These are phyloP conservation scores for Erysimum cheiri DNA, from an alignment of 441 rosid species.

Conservation along the genomic window DNA sequence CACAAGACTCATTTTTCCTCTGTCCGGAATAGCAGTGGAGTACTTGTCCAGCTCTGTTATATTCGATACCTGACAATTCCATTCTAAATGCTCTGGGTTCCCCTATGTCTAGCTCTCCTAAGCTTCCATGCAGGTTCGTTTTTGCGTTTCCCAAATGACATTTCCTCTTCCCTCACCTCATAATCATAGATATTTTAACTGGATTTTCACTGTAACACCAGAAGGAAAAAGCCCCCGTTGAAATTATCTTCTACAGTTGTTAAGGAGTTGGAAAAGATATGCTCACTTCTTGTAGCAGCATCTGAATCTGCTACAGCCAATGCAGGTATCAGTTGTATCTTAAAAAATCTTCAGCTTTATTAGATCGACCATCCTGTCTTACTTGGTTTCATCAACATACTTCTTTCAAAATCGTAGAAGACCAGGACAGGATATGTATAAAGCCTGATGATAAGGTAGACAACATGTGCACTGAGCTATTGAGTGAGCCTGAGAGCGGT, in stretches of 20 bases:
- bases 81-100: slow-evolving; percentile 13
- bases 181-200: slow-evolving; percentile 19
- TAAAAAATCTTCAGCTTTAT: neutral
- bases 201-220: slow-evolving; percentile 20
- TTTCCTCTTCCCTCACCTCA: slow-evolving; percentile 12
- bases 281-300: slow-evolving; percentile 54
- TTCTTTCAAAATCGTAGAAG: slow-evolving; percentile 14
- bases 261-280: slow-evolving; percentile 49
- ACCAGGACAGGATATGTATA: slow-evolving; percentile 12
- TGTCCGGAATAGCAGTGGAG: slow-evolving; percentile 21
- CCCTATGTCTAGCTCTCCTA: slow-evolving; percentile 39
- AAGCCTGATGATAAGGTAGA: slow-evolving; percentile 29
- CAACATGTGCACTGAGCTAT: neutral
- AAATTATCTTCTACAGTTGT: slow-evolving; percentile 48
- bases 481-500: slow-evolving; percentile 1
- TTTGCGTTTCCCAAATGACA: slow-evolving; percentile 7
- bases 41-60: slow-evolving; percentile 24
- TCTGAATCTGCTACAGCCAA: slow-evolving; percentile 55
- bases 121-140: slow-evolving; percentile 54
- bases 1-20: neutral
- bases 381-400: slow-evolving; percentile 5
- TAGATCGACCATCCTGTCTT: slow-evolving; percentile 8
- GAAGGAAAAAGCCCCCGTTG: slow-evolving; percentile 51
- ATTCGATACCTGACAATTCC: slow-evolving; percentile 14
- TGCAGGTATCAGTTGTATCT: slow-evolving; percentile 51